phyloP scores from a whole-genome alignment of 2,329 filamentous ascomycete species.

The Phoma sp. region DNA sequence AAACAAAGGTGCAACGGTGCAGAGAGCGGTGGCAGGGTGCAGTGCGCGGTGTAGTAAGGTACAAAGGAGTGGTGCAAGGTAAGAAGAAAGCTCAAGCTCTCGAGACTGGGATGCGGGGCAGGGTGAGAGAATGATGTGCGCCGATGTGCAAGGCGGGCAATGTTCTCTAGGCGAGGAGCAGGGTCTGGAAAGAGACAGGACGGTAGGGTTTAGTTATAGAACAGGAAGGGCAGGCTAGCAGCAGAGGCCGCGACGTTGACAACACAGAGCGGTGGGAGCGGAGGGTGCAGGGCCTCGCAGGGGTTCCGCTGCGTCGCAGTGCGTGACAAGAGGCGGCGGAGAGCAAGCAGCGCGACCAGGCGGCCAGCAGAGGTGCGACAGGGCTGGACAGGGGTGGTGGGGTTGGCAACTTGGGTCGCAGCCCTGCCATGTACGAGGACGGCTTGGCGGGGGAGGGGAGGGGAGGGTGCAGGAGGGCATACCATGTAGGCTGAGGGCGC shows the following conservation, averaged over 20 bases:
- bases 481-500: constrained; percentile 51
- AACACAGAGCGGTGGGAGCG: constrained; percentile 42
- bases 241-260: constrained; percentile 36
- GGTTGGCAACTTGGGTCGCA: constrained; percentile 25
- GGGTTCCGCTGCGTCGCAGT: constrained; percentile 41
- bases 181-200: constrained; percentile 41
- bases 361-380: constrained; percentile 37
- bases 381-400: constrained; percentile 30
- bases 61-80: constrained; percentile 25
- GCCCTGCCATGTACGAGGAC: constrained; percentile 26
- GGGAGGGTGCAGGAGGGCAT: constrained; percentile 38
- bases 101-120: constrained; percentile 28
- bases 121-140: constrained; percentile 30
- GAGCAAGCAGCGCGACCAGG: constrained; percentile 30
- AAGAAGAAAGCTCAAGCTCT: constrained; percentile 12
- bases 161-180: constrained; percentile 44
- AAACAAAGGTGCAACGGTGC: constrained; percentile 7
- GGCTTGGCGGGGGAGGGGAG: constrained; percentile 37
- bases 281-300: constrained; percentile 35
- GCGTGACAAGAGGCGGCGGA: constrained; percentile 40
- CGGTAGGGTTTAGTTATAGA: constrained; percentile 45
- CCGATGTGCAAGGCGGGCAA: constrained; percentile 28
- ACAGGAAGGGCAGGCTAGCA: constrained; percentile 40
- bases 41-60: constrained; percentile 20
- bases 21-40: background rate